Evolutionary conservation across 257 asterid genomes (phyloP).

Genomic region (Marsdenia floribunda): DNA sequence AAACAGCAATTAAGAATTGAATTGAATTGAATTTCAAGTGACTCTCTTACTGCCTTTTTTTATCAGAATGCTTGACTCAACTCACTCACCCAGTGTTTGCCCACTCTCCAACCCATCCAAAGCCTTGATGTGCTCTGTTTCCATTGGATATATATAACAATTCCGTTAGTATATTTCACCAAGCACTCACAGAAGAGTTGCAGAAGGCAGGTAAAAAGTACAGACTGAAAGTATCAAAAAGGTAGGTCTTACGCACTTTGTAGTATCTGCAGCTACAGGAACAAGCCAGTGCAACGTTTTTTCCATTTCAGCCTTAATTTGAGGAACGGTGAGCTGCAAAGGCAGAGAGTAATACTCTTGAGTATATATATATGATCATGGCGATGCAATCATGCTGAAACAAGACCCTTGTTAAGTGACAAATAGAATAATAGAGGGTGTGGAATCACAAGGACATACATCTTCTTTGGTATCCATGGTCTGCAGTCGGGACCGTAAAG

Average conservation of each 20-base stretch:
- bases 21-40: too few relatives aligned
- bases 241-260: conserved; percentile 44
- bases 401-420: not conserved
- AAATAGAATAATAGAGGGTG: not conserved
- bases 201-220: not conserved
- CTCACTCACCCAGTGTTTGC: conserved; percentile 84
- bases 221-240: not conserved
- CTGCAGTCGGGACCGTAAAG: conserved; percentile 51
- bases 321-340: conserved; percentile 70
- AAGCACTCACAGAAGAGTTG: not conserved
- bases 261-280: conserved; percentile 85
- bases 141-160: conserved; percentile 4
- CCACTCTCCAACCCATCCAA: conserved; percentile 99
- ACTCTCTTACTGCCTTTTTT: not conserved
- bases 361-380: not conserved
- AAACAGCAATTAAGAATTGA: conserved; percentile 5
- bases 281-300: conserved; percentile 92
- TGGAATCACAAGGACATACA: conserved; percentile 31
- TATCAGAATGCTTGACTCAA: not conserved
- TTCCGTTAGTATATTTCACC: conserved; percentile 15
- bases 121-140: conserved; percentile 96
- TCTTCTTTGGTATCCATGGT: conserved; percentile 46
- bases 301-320: conserved; percentile 92
- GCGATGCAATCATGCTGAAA: not conserved
- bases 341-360: not conserved